Evolutionary conservation across 305 asterid genomes (phyloP).

Genomic region (Fraxinus xanthoxyloides): DNA sequence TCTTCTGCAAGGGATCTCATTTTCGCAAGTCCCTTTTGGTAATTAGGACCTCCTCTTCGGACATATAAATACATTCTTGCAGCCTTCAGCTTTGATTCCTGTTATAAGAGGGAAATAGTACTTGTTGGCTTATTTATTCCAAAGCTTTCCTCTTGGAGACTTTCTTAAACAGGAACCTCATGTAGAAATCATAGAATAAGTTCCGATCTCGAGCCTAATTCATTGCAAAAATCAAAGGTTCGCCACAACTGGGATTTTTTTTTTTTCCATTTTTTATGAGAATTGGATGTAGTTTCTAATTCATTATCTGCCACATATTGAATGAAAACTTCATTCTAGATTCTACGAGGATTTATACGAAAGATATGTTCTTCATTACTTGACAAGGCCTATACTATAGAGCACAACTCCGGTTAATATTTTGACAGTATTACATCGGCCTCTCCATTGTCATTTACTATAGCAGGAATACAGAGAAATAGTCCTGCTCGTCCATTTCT

Average conservation of each 20-base stretch:
- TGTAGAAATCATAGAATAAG: not conserved
- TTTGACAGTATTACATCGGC: not conserved
- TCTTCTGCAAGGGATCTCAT: constrained; percentile 90
- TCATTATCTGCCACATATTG: not conserved
- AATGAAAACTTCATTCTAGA: not conserved
- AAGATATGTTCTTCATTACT: not conserved
- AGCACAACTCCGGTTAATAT: not conserved
- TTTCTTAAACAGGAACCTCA: not conserved
- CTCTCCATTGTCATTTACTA: not conserved
- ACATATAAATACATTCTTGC: constrained; percentile 79
- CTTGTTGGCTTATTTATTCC: not conserved
- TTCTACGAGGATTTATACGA: not conserved
- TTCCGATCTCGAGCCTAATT: not conserved
- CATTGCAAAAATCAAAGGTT: not conserved
- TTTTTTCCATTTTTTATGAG: not conserved
- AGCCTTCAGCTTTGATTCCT: constrained; percentile 94
- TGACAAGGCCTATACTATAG: not conserved
- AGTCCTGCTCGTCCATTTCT: not conserved
- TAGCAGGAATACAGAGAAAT: not conserved
- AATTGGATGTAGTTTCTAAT: not conserved
- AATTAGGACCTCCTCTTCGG: constrained; percentile 95
- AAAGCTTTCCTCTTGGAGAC: not conserved
- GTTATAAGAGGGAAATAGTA: not conserved
- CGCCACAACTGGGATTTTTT: not conserved
- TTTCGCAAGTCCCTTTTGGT: constrained; percentile 86